phyloP scores from a whole-genome alignment of 805 yeast species.

The Lachancea lanzarotensis region DNA sequence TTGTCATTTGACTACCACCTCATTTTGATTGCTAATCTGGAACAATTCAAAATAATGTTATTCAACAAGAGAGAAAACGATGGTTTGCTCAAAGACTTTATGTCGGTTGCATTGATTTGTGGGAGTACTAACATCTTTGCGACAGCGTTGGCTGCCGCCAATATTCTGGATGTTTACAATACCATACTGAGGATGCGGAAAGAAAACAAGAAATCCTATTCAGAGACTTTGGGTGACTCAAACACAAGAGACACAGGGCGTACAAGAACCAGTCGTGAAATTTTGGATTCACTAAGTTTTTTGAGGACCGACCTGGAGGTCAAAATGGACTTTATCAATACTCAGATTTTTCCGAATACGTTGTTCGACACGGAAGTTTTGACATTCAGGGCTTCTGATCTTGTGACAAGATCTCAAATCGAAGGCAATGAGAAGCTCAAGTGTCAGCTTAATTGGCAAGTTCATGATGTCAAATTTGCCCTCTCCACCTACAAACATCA shows the following conservation, averaged over 20 bases:
- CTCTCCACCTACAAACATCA: conserved; percentile 53
- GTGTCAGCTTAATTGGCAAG: conserved; percentile 52
- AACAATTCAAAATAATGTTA: conserved; percentile 45
- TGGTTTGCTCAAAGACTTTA: conserved; percentile 49
- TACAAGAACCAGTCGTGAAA: conserved; percentile 24
- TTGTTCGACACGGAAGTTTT: conserved; percentile 72
- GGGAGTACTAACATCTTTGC: conserved; percentile 53
- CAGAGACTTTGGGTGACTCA: conserved; percentile 65
- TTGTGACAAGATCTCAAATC: conserved; percentile 44
- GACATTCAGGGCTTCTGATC: conserved; percentile 49
- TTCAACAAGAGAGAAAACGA: conserved; percentile 57
- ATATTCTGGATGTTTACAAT: conserved; percentile 67
- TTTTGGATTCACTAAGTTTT: conserved; percentile 26
- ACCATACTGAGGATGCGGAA: conserved; percentile 65
- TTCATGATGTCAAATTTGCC: conserved; percentile 60
- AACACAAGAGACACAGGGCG: conserved; percentile 25
- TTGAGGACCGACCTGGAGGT: conserved; percentile 67
- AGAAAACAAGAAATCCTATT: conserved; percentile 66
- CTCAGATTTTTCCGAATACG: conserved; percentile 78
- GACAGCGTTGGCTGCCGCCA: conserved; percentile 83
- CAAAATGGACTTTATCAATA: conserved; percentile 44
- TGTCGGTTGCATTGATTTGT: conserved; percentile 46
- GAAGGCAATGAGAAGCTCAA: conserved; percentile 35
- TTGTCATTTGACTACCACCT: conserved; percentile 80
- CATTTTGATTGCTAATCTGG: conserved; percentile 57